Percentiles rank a stretch among this genome's conserved stretches.
phyloP scores from a whole-genome alignment of 768 basidiomycete species.

The Termitomyces sp. region DNA sequence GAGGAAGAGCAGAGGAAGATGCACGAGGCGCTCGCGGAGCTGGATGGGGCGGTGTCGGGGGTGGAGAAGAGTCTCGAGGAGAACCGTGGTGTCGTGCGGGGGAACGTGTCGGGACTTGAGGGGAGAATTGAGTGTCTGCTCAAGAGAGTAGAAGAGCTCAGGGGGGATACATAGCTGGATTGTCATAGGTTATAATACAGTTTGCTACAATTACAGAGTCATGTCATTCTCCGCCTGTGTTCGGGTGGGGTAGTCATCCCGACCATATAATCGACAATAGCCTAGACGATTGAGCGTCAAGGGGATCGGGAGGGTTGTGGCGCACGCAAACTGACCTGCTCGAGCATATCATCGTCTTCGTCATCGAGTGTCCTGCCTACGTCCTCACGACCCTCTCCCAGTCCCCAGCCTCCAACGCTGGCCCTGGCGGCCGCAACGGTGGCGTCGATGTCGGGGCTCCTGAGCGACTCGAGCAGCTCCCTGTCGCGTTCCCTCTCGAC shows the following conservation, averaged over 20 bases:
- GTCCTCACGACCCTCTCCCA: conserved; percentile 56
- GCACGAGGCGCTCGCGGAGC: conserved; percentile 57
- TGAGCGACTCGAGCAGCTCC: conserved; percentile 52
- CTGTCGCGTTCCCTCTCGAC: conserved; percentile 43
- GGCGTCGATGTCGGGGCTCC: conserved; percentile 48
- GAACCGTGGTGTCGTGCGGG: conserved; percentile 64
- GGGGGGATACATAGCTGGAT: background rate
- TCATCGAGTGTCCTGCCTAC: conserved; percentile 39
- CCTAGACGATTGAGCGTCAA: conserved; percentile 22
- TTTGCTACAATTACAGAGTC: conserved; percentile 6
- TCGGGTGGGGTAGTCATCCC: conserved; percentile 39
- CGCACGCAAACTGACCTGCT: conserved; percentile 39
- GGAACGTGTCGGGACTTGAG: conserved; percentile 72
- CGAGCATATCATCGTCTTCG: conserved; percentile 56
- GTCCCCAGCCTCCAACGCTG: conserved; percentile 71
- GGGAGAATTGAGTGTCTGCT: conserved; percentile 35
- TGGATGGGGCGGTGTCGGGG: conserved; percentile 59
- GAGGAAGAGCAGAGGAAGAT: conserved; percentile 70
- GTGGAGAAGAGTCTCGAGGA: conserved; percentile 75
- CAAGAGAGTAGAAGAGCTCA: conserved; percentile 35
- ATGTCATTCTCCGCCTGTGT: conserved; percentile 23
- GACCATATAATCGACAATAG: conserved; percentile 53
- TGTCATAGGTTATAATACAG: conserved; percentile 4
- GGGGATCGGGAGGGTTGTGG: background rate
- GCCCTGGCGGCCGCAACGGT: conserved; percentile 29